Conservation (phyloP, 768 basidiomycete genomes). For the Butyriboletus loyo region DNA sequence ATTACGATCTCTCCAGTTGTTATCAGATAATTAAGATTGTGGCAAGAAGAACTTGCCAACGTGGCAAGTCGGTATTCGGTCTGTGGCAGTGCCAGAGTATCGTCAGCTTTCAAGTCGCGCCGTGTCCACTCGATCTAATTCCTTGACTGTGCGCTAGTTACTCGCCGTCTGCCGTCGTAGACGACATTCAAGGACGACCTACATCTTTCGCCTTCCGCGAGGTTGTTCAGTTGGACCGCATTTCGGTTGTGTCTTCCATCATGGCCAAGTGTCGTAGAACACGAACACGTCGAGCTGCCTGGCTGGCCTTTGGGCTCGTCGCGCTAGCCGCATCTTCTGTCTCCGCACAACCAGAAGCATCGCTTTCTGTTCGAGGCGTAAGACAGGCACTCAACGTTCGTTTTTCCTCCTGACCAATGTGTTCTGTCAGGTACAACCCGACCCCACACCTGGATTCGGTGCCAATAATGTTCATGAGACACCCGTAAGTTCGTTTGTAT, state of each 20-base stretch:
- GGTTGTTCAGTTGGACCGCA: not conserved
- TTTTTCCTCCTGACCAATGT: not conserved
- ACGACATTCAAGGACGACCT: not conserved
- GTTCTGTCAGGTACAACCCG: constrained; percentile 13
- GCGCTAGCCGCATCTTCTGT: constrained; percentile 46
- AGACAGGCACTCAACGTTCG: not conserved
- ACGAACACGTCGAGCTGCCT: constrained; percentile 44
- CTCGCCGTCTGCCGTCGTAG: not conserved
- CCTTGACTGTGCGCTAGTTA: not conserved
- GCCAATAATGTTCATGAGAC: constrained; percentile 9
- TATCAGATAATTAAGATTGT: constrained; percentile 12
- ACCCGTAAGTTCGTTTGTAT: constrained; percentile 6
- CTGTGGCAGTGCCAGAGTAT: constrained; percentile 14
- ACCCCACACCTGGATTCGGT: constrained; percentile 4
- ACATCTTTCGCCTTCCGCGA: not conserved
- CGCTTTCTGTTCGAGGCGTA: constrained; percentile 18
- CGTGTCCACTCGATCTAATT: not conserved
- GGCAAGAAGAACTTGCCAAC: constrained; percentile 3
- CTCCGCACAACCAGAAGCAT: constrained; percentile 36
- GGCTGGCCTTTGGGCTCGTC: constrained; percentile 61
- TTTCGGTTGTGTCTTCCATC: not conserved
- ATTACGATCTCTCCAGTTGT: no score
- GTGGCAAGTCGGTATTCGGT: constrained; percentile 8
- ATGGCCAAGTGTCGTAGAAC: constrained; percentile 23
- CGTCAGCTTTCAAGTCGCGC: not conserved